A percentile compares a stretch with the other conserved stretches of the same genome.
Evolutionary conservation across 2,329 filamentous ascomycete genomes (phyloP).

Genomic region (Botrytis hyacinthi): DNA sequence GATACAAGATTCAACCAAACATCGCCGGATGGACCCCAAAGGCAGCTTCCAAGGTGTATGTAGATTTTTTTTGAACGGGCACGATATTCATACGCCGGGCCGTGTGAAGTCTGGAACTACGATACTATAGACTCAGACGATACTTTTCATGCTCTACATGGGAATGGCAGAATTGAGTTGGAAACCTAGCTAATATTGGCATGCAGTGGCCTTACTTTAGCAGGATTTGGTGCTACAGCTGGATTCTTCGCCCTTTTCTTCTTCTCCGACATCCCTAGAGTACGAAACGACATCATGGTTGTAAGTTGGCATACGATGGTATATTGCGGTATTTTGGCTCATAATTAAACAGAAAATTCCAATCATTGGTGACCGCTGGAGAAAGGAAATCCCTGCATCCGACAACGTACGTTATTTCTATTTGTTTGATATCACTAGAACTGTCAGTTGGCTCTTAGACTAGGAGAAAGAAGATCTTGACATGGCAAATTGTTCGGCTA

Average conservation of each 20-base stretch:
- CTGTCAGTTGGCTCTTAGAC: too few relatives aligned
- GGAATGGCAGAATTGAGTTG: not conserved
- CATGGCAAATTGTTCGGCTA: not conserved
- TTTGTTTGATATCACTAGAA: not conserved
- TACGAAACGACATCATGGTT: constrained; percentile 58
- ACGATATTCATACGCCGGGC: not conserved
- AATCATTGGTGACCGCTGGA: constrained; percentile 50
- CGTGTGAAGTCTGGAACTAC: not conserved
- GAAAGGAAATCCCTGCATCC: constrained; percentile 55
- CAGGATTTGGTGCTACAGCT: constrained; percentile 56
- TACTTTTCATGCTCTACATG: not conserved
- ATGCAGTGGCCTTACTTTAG: constrained; percentile 51
- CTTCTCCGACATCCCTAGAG: constrained; percentile 61
- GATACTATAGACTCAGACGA: not conserved
- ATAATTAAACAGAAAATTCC: constrained; percentile 51
- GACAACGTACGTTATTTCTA: constrained; percentile 55
- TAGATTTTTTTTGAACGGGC: constrained; percentile 19
- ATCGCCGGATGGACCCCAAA: constrained; percentile 52
- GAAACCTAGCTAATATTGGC: constrained; percentile 17
- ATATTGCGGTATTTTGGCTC: constrained; percentile 8
- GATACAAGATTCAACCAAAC: constrained; percentile 60
- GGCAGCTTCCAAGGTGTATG: constrained; percentile 50
- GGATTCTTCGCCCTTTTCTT: constrained; percentile 55
- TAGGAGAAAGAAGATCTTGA: not conserved
- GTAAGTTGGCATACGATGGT: constrained; percentile 40